Evolutionary conservation across 106 monocot species (phyloP), one percentile per base, ranked within the genome.

Genomic region (Phalaenopsis aphrodite): DNA sequence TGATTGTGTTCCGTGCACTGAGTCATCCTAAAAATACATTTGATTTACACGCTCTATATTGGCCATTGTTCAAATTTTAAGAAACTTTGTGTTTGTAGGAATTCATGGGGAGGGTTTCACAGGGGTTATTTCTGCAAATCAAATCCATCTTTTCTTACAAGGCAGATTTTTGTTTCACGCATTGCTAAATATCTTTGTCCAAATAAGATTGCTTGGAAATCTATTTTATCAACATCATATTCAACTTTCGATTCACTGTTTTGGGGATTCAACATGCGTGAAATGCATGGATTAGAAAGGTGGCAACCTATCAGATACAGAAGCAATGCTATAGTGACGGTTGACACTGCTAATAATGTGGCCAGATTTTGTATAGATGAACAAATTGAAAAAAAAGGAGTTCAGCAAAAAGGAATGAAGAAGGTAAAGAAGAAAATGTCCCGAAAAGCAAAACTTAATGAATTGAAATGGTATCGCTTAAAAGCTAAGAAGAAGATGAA

Each of bases 401-500:
- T 55, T 77, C 81, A 79, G 64, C 61, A 16, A 21, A 88, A 80
- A 74, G 83, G 76, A 75, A 82, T 18, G 42, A 75, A 81, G 72
- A 81, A 42, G 21, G 19, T 78, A 8, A 89, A 88, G 75, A 61
- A 58, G 61, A 95, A 88, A 78, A 92, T 89, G 86, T 95, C 95
- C 14, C 87, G 87, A 75, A 95, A 88, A 77, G 86, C 87, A 78
- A 95, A 95, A 81, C 10, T 90, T 36, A 95, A 91, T 77, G 89
- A 95, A 83, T 89, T 95, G 36, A 90, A 87, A 16, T 95, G 92
- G 87, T 95, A 89, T 75, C 90, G 95, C 14, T 82, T 95, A 42
- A 95, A 95, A 85, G 92, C 95, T 46, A 95, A 92, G 67, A 95
- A 95, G 86, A 92, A 88, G 87, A 90, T 95, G 95, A 95, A 92